Percentiles rank a stretch among this genome's conserved stretches.
Evolutionary conservation across 2,329 filamentous ascomycete species (phyloP).

Genomic region (Hymenoscyphus occultus): DNA sequence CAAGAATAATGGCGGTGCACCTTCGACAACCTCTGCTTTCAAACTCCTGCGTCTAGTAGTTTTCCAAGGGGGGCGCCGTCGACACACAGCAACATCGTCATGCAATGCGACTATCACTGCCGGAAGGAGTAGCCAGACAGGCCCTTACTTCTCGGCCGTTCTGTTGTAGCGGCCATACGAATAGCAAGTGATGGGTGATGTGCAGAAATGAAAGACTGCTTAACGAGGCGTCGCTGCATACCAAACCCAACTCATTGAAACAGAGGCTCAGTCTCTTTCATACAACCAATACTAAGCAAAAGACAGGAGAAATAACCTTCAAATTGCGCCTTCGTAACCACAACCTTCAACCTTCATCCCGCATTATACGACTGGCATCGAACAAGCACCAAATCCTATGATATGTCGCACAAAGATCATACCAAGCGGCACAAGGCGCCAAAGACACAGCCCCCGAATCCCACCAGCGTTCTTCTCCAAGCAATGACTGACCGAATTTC

Average conservation of each 20-base stretch:
- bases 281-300: not conserved
- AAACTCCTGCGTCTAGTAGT: not conserved
- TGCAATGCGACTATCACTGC: not conserved
- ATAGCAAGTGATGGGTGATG: not conserved
- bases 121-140: not conserved
- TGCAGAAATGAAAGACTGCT: too few relatives aligned
- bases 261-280: not conserved
- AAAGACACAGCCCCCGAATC: not conserved
- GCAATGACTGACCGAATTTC: not conserved
- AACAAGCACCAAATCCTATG: slow-evolving; percentile 3
- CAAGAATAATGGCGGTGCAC: slow-evolving; percentile 1
- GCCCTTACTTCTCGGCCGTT: not conserved
- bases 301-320: not conserved
- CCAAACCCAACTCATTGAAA: not conserved
- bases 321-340: not conserved
- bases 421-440: not conserved
- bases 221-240: too few relatives aligned
- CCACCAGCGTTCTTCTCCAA: not conserved
- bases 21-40: not conserved
- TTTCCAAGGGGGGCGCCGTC: not conserved
- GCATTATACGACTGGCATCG: not conserved
- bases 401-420: not conserved
- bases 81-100: not conserved
- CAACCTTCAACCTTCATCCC: not conserved
- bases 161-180: not conserved